Evolutionary conservation across 75 land plant genomes (phyloP).

Genomic region (Isoetes taiwanensis): DNA sequence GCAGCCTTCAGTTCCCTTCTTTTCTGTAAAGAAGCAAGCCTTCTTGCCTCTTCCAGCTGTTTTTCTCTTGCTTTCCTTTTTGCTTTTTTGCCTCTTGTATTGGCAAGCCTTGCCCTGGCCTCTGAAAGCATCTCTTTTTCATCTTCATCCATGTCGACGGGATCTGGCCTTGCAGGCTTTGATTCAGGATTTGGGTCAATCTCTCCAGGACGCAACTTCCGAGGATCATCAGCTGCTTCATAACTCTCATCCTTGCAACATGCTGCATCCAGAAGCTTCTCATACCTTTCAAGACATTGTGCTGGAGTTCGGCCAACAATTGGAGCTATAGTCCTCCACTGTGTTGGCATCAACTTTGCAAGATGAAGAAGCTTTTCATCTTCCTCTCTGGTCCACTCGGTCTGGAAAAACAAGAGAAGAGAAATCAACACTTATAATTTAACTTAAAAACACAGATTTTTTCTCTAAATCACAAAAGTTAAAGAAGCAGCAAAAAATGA

Average conservation of each 20-base stretch:
- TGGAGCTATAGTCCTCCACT: constrained; percentile 97
- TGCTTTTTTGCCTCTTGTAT: constrained; percentile 93
- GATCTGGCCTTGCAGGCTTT: constrained; percentile 97
- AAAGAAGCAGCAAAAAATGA: too few species aligned
- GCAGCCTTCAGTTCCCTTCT: constrained; percentile 94
- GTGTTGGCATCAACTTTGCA: constrained; percentile 98
- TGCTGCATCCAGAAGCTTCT: constrained; percentile 96
- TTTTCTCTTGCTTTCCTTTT: constrained; percentile 96
- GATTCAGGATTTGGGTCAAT: constrained; percentile 99
- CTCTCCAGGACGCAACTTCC: constrained; percentile 95
- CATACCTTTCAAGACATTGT: constrained; percentile 91
- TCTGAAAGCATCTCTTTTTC: constrained; percentile 99
- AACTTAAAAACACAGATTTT: neutral
- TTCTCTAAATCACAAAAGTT: too few species aligned
- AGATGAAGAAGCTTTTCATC: constrained; percentile 94
- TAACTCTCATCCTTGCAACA: constrained; percentile 94
- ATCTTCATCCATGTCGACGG: constrained; percentile 99
- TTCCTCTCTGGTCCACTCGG: constrained; percentile 98
- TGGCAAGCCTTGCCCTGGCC: constrained; percentile 91
- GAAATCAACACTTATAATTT: neutral
- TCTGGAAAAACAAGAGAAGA: constrained; percentile 24
- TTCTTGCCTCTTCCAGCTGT: constrained; percentile 91
- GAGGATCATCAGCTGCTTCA: constrained; percentile 83
- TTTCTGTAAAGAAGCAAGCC: constrained; percentile 95
- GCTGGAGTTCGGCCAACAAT: constrained; percentile 96